Conservation (phyloP, 805 yeast genomes). For the Saccharomycopsis sp. region DNA sequence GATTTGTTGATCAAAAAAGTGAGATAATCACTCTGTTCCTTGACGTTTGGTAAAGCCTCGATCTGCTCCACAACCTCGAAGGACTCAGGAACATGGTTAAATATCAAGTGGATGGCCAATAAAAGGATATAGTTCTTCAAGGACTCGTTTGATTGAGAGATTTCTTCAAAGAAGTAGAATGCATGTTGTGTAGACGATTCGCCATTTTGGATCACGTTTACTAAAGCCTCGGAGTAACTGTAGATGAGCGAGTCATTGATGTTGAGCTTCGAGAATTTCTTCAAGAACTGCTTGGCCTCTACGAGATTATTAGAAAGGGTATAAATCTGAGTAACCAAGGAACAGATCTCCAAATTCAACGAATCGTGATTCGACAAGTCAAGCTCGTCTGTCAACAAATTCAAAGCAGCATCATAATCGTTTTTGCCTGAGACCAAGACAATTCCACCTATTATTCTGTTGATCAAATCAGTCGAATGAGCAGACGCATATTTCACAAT, state of each 20-base stretch:
- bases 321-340: slow-evolving; percentile 18
- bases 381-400: slow-evolving; percentile 4
- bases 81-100: slow-evolving; percentile 79
- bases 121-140: slow-evolving; percentile 54
- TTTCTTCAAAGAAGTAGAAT: slow-evolving; percentile 74
- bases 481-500: slow-evolving; percentile 26
- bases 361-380: slow-evolving; percentile 12
- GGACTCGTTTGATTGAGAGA: slow-evolving; percentile 46
- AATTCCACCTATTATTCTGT: slow-evolving; percentile 25
- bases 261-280: slow-evolving; percentile 22
- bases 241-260: slow-evolving; percentile 66
- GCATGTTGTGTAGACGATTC: slow-evolving; percentile 35
- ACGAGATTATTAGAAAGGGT: slow-evolving; percentile 9
- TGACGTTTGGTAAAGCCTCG: slow-evolving; percentile 36
- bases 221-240: slow-evolving; percentile 77
- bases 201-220: slow-evolving; percentile 37
- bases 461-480: slow-evolving; percentile 11
- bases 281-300: slow-evolving; percentile 14
- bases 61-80: slow-evolving; percentile 47
- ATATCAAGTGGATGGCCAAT: slow-evolving; percentile 69
- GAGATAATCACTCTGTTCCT: slow-evolving; percentile 34
- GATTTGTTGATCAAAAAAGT: slow-evolving; percentile 56
- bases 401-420: slow-evolving; percentile 21
- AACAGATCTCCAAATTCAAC: slow-evolving; percentile 18
- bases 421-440: slow-evolving; percentile 23